Conservation (phyloP, 768 basidiomycete genomes). For the Collybiopsis confluens region DNA sequence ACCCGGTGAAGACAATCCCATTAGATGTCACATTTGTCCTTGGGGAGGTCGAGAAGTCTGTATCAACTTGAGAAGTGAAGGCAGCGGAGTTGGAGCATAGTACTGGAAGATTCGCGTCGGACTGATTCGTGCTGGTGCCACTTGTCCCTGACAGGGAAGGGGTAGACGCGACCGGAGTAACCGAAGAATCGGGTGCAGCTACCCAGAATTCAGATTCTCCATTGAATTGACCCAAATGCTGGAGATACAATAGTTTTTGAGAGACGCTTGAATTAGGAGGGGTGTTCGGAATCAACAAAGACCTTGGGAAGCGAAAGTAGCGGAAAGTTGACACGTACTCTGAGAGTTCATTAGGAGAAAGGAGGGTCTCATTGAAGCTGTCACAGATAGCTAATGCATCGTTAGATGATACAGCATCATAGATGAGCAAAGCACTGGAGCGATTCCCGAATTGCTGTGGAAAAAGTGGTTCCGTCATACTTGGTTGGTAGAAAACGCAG, state of each 20-base stretch:
- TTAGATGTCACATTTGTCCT: constrained; percentile 8
- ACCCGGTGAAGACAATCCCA: constrained; percentile 13
- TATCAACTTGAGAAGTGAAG: constrained; percentile 14
- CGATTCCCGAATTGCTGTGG: constrained; percentile 10
- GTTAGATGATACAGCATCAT: constrained; percentile 8
- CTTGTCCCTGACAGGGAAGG: not conserved
- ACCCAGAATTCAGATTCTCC: constrained; percentile 3
- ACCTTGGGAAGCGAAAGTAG: too few relatives aligned
- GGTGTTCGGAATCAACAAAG: too few relatives aligned
- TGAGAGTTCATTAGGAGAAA: not conserved
- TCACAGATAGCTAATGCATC: constrained; percentile 11
- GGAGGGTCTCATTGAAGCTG: constrained; percentile 11
- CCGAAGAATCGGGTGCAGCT: constrained; percentile 1
- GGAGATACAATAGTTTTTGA: not conserved
- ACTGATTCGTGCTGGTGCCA: too few relatives aligned
- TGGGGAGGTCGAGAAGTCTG: constrained; percentile 13
- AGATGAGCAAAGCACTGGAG: constrained; percentile 15
- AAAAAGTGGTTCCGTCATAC: not conserved
- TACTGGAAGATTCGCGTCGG: constrained; percentile 6
- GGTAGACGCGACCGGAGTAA: not conserved
- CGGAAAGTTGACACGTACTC: not conserved
- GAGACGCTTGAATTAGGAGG: not conserved
- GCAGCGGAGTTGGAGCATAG: constrained; percentile 16
- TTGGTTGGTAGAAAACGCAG: too few relatives aligned
- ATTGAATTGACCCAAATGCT: not conserved